Percentiles rank a stretch among this genome's conserved stretches.
Conservation (phyloP, 2,329 filamentous ascomycete genomes). For the Diplocarpon mali region DNA sequence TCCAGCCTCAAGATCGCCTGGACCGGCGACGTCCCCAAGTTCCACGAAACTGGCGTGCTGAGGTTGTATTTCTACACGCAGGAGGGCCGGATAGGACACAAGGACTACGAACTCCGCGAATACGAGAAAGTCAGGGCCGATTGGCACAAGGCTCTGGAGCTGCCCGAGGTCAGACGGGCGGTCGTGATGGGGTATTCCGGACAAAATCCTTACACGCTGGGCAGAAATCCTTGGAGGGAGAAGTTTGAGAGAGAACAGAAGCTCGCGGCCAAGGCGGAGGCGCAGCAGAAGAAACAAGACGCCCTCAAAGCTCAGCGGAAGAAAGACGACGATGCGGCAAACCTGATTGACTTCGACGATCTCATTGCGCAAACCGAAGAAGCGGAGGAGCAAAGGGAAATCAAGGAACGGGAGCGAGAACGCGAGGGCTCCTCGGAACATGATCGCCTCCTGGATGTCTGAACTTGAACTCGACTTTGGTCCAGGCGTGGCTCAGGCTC, state of each 20-base stretch:
- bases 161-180: constrained; percentile 18
- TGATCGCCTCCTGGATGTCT: constrained; percentile 5
- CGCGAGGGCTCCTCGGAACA: constrained; percentile 2
- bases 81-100: constrained; percentile 18
- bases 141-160: constrained; percentile 15
- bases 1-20: constrained; percentile 16
- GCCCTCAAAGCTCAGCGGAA: neutral
- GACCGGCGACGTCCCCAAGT: constrained; percentile 20
- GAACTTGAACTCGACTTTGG: neutral
- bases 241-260: constrained; percentile 11
- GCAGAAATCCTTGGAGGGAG: constrained; percentile 15
- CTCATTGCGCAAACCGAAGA: constrained; percentile 11
- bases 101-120: constrained; percentile 21
- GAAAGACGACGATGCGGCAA: constrained; percentile 1
- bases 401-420: constrained; percentile 1
- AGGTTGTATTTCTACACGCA: constrained; percentile 21
- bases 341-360: constrained; percentile 10
- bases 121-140: constrained; percentile 17
- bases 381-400: constrained; percentile 8
- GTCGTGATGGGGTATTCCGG: constrained; percentile 20
- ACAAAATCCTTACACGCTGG: constrained; percentile 21
- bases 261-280: constrained; percentile 1
- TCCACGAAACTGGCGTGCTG: constrained; percentile 16
- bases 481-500: too few relatives aligned
- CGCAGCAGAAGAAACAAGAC: constrained; percentile 1